Evolutionary conservation across 768 basidiomycete genomes (phyloP), one percentile per base, ranked within the genome.

Genomic region (Butyriboletus loyo): DNA sequence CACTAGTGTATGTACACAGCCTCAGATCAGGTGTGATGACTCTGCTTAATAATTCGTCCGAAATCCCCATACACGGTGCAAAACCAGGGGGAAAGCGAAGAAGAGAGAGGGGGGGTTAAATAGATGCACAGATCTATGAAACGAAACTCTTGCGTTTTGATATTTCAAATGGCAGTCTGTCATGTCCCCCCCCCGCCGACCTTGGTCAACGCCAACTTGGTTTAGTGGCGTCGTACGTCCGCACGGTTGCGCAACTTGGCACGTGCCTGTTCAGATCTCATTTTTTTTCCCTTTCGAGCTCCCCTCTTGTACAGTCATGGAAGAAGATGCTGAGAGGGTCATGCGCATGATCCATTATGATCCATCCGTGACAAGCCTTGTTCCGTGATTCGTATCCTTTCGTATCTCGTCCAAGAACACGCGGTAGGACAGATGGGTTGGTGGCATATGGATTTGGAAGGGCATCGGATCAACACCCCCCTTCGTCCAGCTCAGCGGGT

Each of bases 61-160:
- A 2, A 19, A 44, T 21, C 22, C 44, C 31, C 22, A 24, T 30
- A 32, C 31, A 1, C 19, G 35, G 19, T 7, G 15, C 24, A 27
- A 30, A 36, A n/a, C 13, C 10, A 24, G 7, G 42, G 8, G n/a
- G 6, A 28, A 42, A 24, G 7, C n/a, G 38, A 2, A 39, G 14
- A 14, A n/a, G 5, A 17, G 4, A n/a, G 24, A 4, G 28, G 30
- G 22, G 49, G 31, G 49, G 32, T 25, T 27, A n/a, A 14, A n/a
- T 31, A 19, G 21, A 11, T 15, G 9, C 22, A 24, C 28, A 17
- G 31, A 40, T 52, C 27, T 9, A 11, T 9, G 7, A 7, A 36
- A 8, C 56, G 57, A 62, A 48, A 36, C 40, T 63, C 53, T 62
- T 52, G 48, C n/a, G 34, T 61, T 61, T 41, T 7, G 27, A 11